These are phyloP conservation scores for Mollisia scopiformis DNA, from an alignment of 2,329 filamentous ascomycete species.

Conservation along the genomic window DNA sequence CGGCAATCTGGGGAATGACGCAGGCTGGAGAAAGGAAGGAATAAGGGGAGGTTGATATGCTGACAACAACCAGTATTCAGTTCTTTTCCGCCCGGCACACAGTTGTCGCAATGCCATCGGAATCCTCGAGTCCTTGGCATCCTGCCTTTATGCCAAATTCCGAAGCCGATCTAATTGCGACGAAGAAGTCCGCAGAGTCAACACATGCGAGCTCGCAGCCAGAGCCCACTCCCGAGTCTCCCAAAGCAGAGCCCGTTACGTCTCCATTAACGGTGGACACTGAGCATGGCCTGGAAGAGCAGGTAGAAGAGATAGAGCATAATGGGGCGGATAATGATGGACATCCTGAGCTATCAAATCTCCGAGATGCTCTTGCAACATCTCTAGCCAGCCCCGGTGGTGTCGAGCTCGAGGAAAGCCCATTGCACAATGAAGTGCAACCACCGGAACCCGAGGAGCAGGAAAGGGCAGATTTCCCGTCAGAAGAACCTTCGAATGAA, in stretches of 20 bases:
- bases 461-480: constrained; percentile 28
- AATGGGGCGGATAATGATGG: constrained; percentile 18
- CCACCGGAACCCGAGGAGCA: constrained; percentile 14
- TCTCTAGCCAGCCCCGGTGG: constrained; percentile 31
- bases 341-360: constrained; percentile 26
- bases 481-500: constrained; percentile 34
- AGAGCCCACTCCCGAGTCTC: constrained; percentile 9
- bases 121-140: constrained; percentile 51
- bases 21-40: constrained; percentile 1
- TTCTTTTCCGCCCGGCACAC: constrained; percentile 25
- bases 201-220: constrained; percentile 6
- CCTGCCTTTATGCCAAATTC: constrained; percentile 55
- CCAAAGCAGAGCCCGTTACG: constrained; percentile 7
- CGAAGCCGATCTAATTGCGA: constrained; percentile 26
- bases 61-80: constrained; percentile 32
- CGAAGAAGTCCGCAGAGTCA: constrained; percentile 14
- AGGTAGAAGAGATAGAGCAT: constrained; percentile 5
- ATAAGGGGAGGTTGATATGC: constrained; percentile 12
- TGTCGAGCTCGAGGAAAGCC: constrained; percentile 31
- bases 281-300: not conserved
- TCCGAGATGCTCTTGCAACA: constrained; percentile 31
- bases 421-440: constrained; percentile 23
- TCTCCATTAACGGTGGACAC: not conserved
- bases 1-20: not conserved
- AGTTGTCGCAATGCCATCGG: constrained; percentile 44